Percentiles rank a stretch among this genome's conserved stretches.
These are phyloP conservation scores for Blastocystis hominis DNA, from an alignment of 352 stramenopile genomes.

Conservation along the genomic window DNA sequence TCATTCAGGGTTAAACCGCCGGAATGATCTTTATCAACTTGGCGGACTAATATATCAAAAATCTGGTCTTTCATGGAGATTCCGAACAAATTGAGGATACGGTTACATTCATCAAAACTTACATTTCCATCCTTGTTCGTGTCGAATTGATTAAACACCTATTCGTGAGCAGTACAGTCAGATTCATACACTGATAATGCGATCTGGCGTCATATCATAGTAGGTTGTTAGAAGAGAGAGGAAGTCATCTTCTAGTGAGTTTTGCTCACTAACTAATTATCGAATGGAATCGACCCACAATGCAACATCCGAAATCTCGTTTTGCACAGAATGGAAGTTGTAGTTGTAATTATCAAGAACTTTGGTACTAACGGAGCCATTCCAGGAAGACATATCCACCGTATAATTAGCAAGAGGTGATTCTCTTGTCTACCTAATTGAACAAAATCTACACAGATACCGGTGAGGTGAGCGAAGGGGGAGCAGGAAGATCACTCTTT, in stretches of 20 bases:
- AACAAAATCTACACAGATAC: too few relatives aligned
- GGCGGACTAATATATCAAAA: slow-evolving; percentile 37
- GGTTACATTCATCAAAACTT: slow-evolving; percentile 41
- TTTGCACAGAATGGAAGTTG: slow-evolving; percentile 30
- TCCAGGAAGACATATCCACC: background rate
- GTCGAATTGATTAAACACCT: slow-evolving; percentile 52
- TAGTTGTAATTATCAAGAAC: slow-evolving; percentile 55
- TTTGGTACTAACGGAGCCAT: background rate
- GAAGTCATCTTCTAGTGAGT: slow-evolving; percentile 36
- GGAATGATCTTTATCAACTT: slow-evolving; percentile 39
- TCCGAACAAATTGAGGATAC: slow-evolving; percentile 34
- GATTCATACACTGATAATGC: slow-evolving; percentile 6
- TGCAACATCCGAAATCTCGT: slow-evolving; percentile 26
- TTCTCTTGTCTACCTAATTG: too few relatives aligned
- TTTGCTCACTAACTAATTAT: background rate
- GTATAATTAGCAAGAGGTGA: background rate
- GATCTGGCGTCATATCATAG: slow-evolving; percentile 52
- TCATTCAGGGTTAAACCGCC: slow-evolving; percentile 42
- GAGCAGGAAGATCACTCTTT: too few relatives aligned
- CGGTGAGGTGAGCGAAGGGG: too few relatives aligned
- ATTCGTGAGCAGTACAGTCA: background rate
- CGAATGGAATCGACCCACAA: background rate
- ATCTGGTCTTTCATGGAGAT: slow-evolving; percentile 49
- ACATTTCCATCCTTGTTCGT: slow-evolving; percentile 49
- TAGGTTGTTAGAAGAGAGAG: slow-evolving; percentile 41